Percentiles rank a stretch among this genome's conserved stretches.
phyloP scores from a whole-genome alignment of 1,139 yeast species.

The Yamadazyma spencermartinsiae region DNA sequence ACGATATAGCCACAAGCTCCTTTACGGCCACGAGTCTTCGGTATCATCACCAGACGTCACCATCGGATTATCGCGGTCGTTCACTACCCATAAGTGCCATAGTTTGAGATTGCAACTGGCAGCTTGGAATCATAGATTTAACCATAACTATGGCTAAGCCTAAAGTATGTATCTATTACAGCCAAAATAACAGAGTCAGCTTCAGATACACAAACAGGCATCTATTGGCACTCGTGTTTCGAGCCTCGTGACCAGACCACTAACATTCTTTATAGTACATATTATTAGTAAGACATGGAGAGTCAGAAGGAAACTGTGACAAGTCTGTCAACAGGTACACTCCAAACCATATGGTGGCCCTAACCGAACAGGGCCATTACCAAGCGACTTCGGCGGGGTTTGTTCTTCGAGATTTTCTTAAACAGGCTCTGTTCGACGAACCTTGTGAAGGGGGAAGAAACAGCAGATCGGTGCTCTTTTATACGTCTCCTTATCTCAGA shows the following conservation, averaged over 20 bases:
- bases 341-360: slow-evolving; percentile 75
- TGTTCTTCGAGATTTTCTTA: slow-evolving; percentile 52
- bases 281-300: slow-evolving; percentile 84
- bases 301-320: slow-evolving; percentile 84
- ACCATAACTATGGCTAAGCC: slow-evolving; percentile 62
- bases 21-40: too few species aligned
- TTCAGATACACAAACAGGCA: too few species aligned
- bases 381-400: slow-evolving; percentile 73
- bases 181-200: slow-evolving; percentile 2
- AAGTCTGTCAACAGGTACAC: slow-evolving; percentile 72
- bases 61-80: too few species aligned
- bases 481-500: slow-evolving; percentile 80
- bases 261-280: slow-evolving; percentile 60
- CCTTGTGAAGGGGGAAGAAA: slow-evolving; percentile 13
- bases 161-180: slow-evolving; percentile 42
- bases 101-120: too few species aligned
- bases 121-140: neutral
- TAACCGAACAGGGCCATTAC: slow-evolving; percentile 66
- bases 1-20: too few species aligned
- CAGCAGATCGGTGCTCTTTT: slow-evolving; percentile 50
- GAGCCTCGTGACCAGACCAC: slow-evolving; percentile 15
- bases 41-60: too few species aligned
- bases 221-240: slow-evolving; percentile 5
- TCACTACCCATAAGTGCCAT: too few species aligned
- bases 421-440: slow-evolving; percentile 44